Base-by-base conservation (phyloP, 2,329 filamentous ascomycete genomes). In the Phialophora verrucosa region DNA sequence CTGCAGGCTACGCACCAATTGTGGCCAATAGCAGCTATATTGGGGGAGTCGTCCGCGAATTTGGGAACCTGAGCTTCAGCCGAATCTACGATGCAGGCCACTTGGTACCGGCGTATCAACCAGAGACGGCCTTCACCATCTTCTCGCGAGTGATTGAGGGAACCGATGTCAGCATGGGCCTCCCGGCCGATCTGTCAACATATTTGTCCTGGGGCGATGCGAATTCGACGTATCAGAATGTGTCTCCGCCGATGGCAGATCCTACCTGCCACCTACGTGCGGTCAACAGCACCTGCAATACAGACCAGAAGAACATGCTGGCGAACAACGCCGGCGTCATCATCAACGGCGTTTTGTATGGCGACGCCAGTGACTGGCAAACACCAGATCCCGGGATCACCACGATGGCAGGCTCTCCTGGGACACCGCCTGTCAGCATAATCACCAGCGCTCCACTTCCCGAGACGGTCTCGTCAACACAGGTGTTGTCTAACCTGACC, bases 231-330 rank as follows among this genome's bases (percentile, higher is more conserved):
- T 81, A 85, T 66, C 85, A 81, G 0, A 86, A 87, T 70, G 80
- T 79, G 58, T 75, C 85, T 2, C 84, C 85, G 0, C 65, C 76
- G 17, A 78, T 81, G 59, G 82, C 82, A 1, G 73, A 80, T 11
- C 76, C 83, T 2, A 87, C 84, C 4, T 92, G 89, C 76, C 91
- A 84, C 77, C 72, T 91, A 8, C 83, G 88, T 25, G 78, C 77
- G 54, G 79, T 85, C 47, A 73, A 74, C 11, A 74, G 74, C 1
- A 86, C 85, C 0, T 91, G 89, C 73, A 80, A 80, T 0, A 73
- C 80, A 5, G 82, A 85, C 1, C 79, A 87, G 71, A 78, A 80
- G 3, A 73, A 80, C 29, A 82, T 79, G 66, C 81, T 88, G 55
- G 72, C 78, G 7, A 76, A 77, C 1, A 81, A 83, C 3, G 73